These are phyloP conservation scores for Triticum monococcum DNA, from an alignment of 176 grass and related monocot genomes.

Conservation along the genomic window DNA sequence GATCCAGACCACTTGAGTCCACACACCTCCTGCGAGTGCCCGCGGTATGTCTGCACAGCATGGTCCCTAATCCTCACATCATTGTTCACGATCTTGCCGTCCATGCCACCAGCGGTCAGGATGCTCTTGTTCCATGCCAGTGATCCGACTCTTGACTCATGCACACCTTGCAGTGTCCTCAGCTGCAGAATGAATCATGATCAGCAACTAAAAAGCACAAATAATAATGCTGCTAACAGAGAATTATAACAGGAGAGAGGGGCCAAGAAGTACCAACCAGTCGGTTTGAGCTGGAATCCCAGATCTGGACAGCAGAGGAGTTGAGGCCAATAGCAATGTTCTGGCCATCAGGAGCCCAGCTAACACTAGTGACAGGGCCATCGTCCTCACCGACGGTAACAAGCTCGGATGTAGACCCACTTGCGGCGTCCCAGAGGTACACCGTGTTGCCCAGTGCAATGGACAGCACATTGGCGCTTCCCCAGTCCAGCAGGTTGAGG, in stretches of 20 bases:
- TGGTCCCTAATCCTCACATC: conserved; percentile 54
- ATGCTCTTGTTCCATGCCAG: conserved; percentile 55
- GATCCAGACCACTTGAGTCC: conserved; percentile 61
- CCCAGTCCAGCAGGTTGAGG: conserved; percentile 66
- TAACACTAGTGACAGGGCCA: conserved; percentile 55
- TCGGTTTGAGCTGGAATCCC: conserved; percentile 47
- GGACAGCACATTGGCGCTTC: conserved; percentile 55
- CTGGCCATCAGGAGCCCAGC: conserved; percentile 59
- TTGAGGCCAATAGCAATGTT: conserved; percentile 55
- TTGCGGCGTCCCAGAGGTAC: conserved; percentile 48
- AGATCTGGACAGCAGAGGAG: conserved; percentile 59
- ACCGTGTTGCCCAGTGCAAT: conserved; percentile 53
- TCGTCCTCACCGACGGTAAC: conserved; percentile 35
- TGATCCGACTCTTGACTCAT: conserved; percentile 46
- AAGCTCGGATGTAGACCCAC: conserved; percentile 38
- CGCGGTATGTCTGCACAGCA: conserved; percentile 50
- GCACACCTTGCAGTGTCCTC: conserved; percentile 56
- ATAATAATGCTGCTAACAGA: background rate
- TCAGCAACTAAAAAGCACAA: conserved; percentile 14
- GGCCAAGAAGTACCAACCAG: conserved; percentile 35
- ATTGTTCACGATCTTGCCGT: conserved; percentile 59
- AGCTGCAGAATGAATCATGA: conserved; percentile 33
- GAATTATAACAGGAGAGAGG: background rate
- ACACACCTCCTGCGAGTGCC: conserved; percentile 53
- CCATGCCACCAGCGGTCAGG: conserved; percentile 52